Base-by-base conservation (phyloP, 2,329 filamentous ascomycete species). In the Ceratocystis colombiana region DNA sequence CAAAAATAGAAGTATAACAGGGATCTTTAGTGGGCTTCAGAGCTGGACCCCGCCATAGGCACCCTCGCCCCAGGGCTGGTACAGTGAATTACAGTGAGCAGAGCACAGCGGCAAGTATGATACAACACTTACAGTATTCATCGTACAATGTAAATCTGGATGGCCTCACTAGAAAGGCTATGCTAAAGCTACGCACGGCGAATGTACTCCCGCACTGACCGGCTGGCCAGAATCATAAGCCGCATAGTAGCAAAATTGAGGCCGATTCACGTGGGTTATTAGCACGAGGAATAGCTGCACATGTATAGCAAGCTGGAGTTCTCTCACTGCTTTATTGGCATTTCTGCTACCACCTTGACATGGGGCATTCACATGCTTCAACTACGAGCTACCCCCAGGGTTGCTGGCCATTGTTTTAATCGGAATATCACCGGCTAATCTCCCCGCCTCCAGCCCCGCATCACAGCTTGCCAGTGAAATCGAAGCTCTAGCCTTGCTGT, bases 21-120 rank as follows among this genome's bases (percentile, higher is more conserved):
- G 64, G 59, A 50, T 66, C 46, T 61, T 48, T 45, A 62, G 64
- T 25, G 57, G 44, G 53, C 53, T 59, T 33, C 10, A 59, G 53
- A 59, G 53, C 17, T 5, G 20, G 28, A 59, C 53, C 53, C 53
- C 53, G 53, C 53, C 28, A 37, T 30, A 59, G 28, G 28, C 53
- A 59, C 25, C 20, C 15, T 7, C 22, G 25, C 22, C 25, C 20
- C 48, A 22, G 20, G 48, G 48, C 48, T 25, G 48, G 22, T 53
- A 53, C 48, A 41, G 10, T 12, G 37, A 41, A 2, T n/a, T 17
- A 20, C 8, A 48, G 45, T 48, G 2, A 10, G 46, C 20, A 53
- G 20, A 48, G 45, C n/a, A 48, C 45, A 48, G 5, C 45, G 15
- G 5, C 45, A 48, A 1, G 33, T 20, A 20, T 48, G 17, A 50